These are phyloP conservation scores for Trametes hirsuta DNA, from an alignment of 1,284 basidiomycete species.

Conservation along the genomic window DNA sequence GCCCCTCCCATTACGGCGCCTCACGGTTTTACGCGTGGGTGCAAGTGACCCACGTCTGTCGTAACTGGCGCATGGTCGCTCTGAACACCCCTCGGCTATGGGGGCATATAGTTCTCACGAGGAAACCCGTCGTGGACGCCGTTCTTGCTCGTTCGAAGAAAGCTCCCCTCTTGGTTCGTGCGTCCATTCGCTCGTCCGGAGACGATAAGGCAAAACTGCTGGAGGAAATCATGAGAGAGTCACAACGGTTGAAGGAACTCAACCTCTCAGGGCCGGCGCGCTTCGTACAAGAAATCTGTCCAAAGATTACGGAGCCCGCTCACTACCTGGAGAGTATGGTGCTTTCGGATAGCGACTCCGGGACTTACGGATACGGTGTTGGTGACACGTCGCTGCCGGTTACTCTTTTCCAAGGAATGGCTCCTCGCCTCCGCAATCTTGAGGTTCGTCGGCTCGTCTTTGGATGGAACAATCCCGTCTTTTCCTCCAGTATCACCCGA, in stretches of 20 bases:
- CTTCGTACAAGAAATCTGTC: slow-evolving; percentile 1
- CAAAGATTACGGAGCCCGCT: slow-evolving; percentile 4
- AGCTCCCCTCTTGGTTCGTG: slow-evolving; percentile 5
- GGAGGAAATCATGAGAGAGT: slow-evolving; percentile 4
- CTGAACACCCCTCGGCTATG: slow-evolving; percentile 17
- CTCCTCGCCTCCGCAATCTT: slow-evolving; percentile 7
- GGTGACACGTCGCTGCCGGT: background rate
- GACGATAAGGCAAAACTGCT: background rate
- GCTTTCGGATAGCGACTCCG: background rate
- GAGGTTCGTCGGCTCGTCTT: slow-evolving; percentile 8
- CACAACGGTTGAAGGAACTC: background rate
- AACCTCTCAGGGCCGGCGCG: slow-evolving; percentile 1
- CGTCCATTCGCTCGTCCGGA: background rate
- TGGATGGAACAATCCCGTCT: slow-evolving; percentile 5
- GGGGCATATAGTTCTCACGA: slow-evolving; percentile 12
- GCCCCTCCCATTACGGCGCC: background rate
- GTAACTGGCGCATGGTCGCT: slow-evolving; percentile 16
- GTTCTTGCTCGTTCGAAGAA: slow-evolving; percentile 17
- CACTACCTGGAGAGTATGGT: slow-evolving; percentile 3
- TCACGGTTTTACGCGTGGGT: slow-evolving; percentile 13
- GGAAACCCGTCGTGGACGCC: background rate
- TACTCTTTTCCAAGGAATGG: background rate
- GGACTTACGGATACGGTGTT: background rate
- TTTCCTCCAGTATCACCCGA: slow-evolving; percentile 8
- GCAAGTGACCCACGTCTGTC: slow-evolving; percentile 16